phyloP scores from a whole-genome alignment of 2,329 filamentous ascomycete genomes.

The Didymella pomorum region DNA sequence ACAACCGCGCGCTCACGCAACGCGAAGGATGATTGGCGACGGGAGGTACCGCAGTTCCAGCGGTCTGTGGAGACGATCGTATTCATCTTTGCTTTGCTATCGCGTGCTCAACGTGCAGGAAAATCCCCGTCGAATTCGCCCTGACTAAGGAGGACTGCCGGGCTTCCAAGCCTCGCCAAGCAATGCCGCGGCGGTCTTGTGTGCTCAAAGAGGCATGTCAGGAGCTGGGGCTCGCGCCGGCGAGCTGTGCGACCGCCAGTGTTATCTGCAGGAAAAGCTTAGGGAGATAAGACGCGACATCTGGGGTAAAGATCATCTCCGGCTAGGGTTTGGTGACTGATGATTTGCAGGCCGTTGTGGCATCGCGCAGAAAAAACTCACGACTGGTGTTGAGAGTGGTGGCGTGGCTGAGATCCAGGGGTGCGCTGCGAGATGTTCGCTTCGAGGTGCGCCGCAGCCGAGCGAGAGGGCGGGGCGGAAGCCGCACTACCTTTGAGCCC shows the following conservation, averaged over 20 bases:
- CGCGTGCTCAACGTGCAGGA: constrained; percentile 7
- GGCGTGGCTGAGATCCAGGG: background rate
- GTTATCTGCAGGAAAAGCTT: constrained; percentile 11
- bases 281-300: constrained; percentile 14
- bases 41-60: constrained; percentile 15
- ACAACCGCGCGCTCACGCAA: background rate
- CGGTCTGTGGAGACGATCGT: constrained; percentile 8
- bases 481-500: background rate
- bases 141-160: constrained; percentile 11
- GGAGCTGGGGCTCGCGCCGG: background rate
- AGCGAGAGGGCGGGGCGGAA: constrained; percentile 6
- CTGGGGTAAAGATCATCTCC: constrained; percentile 12
- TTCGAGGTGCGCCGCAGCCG: constrained; percentile 6
- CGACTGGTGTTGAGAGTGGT: background rate
- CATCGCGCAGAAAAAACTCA: background rate
- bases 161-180: constrained; percentile 21
- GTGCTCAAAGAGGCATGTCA: constrained; percentile 22
- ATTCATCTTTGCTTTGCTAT: constrained; percentile 9
- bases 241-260: background rate
- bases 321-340: background rate
- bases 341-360: background rate
- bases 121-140: too few relatives aligned
- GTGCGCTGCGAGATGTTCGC: background rate
- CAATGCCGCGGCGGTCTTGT: constrained; percentile 17
- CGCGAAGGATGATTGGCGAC: constrained; percentile 19